Evolutionary conservation across 352 stramenopile genomes (phyloP).

Genomic region (Saprolegnia diclina): DNA sequence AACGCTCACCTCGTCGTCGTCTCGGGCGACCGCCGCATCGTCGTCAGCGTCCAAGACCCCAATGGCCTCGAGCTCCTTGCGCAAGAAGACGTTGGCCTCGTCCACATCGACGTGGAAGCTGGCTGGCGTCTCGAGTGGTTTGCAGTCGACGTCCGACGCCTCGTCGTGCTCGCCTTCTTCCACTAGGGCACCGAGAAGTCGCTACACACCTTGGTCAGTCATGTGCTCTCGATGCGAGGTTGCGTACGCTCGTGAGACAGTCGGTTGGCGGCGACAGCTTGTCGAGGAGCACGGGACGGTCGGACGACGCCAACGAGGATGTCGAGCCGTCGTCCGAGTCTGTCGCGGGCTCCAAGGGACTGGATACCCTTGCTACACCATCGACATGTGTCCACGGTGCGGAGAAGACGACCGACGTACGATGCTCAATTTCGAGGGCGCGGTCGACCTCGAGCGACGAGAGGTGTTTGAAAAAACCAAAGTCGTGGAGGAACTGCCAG

Average conservation of each 20-base stretch:
- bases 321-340: not conserved
- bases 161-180: not conserved
- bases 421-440: constrained; percentile 2
- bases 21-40: not conserved
- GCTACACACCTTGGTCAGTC: not conserved
- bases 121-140: not conserved
- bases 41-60: not conserved
- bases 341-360: constrained; percentile 2
- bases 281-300: not conserved
- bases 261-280: not conserved
- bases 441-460: not conserved
- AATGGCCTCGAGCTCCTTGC: not conserved
- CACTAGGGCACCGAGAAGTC: not conserved
- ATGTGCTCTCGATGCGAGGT: not conserved
- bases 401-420: not conserved
- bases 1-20: not conserved
- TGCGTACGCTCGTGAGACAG: not conserved
- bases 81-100: not conserved
- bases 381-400: not conserved
- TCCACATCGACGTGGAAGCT: not conserved
- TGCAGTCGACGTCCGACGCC: not conserved
- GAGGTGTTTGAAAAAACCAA: not conserved
- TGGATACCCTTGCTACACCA: not conserved
- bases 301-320: not conserved
- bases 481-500: constrained; percentile 16